Conservation (phyloP, 2,329 filamentous ascomycete species). For the Dothiorella sarmentorum region DNA sequence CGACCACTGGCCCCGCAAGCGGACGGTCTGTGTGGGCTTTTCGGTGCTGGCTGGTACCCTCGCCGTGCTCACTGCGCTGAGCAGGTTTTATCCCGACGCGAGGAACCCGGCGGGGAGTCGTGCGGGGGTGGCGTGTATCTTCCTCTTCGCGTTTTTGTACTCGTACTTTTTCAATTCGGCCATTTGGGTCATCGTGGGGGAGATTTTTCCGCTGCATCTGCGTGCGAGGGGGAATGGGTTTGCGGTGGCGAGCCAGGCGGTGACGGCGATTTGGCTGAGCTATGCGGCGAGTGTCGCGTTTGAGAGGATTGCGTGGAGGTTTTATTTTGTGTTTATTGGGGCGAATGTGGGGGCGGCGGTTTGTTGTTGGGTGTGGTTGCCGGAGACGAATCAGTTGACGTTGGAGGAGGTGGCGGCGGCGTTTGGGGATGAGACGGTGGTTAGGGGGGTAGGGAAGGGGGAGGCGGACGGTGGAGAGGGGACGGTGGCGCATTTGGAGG, state of each 20-base stretch:
- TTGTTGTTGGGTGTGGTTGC: slow-evolving; percentile 36
- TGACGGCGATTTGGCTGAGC: slow-evolving; percentile 16
- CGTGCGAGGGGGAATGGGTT: slow-evolving; percentile 32
- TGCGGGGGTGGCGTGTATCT: slow-evolving; percentile 38
- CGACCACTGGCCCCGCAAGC: slow-evolving; percentile 35
- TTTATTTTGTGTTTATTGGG: slow-evolving; percentile 39
- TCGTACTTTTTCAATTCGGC: slow-evolving; percentile 40
- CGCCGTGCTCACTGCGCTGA: slow-evolving; percentile 26
- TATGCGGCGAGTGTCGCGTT: slow-evolving; percentile 36
- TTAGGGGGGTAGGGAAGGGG: no score
- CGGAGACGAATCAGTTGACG: slow-evolving; percentile 34
- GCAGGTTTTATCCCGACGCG: slow-evolving; percentile 20
- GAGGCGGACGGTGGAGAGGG: no score
- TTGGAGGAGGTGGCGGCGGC: slow-evolving; percentile 34
- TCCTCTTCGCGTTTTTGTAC: slow-evolving; percentile 37
- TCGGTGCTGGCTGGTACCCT: slow-evolving; percentile 29
- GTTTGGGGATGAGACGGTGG: slow-evolving; percentile 34
- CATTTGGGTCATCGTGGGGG: slow-evolving; percentile 34
- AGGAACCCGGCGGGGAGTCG: slow-evolving; percentile 28
- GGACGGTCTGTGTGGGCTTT: slow-evolving; percentile 23
- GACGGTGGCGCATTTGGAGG: no score
- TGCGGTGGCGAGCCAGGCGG: slow-evolving; percentile 31
- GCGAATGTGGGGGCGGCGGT: slow-evolving; percentile 30
- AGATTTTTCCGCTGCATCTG: slow-evolving; percentile 34
- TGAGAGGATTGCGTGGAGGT: slow-evolving; percentile 37